Base-by-base conservation (phyloP, 768 basidiomycete genomes). In the Mrakia gelida region DNA sequence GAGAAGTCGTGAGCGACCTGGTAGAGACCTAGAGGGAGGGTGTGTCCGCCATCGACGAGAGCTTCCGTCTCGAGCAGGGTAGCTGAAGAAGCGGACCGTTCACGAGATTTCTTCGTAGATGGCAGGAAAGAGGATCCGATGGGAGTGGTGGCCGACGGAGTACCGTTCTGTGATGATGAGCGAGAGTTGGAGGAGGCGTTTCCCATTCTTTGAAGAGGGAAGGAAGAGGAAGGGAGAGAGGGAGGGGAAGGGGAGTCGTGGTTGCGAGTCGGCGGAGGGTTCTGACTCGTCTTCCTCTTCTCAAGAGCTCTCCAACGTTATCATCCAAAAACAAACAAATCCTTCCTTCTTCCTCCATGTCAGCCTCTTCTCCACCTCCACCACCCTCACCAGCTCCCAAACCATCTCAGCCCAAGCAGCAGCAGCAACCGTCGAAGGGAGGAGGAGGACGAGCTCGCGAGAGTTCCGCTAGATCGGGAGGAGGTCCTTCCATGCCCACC, bases 1-100 rank as follows among this genome's bases (percentile, higher is more conserved):
- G 94, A 94, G 91, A 94, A 98, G 85, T 98, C 95, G 68, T 71
- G 54, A 82, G 88, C 86, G 52, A 71, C 68, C 28, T 92, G 90
- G 86, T 95, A 95, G 80, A 94, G 81, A 82, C 93, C 93, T 82
- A 93, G 92, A 28, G 94, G 94, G 75, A 88, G 85, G 71, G 95
- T 89, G 82, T 87, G 85, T 77, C 94, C 94, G 81, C 89, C 92
- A 86, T 95, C 94, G 83, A 93, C 92, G 38, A 90, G 88, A 80
- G 93, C 92, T 79, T 94, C 93, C 80, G 91, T 89, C 78, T 89
- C 75, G 34, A 74, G 80, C 32, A 78, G 80, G n/a, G 78, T 81
- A 56, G 80, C 80, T 1, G 65, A 28, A 1, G 75, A 38, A 4
- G 67, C 67, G 18, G 67, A 70, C 18, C 67, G 67, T 21, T 70